Base-by-base conservation (phyloP, 306 rosid genomes). In the Citrullus mucosospermus region DNA sequence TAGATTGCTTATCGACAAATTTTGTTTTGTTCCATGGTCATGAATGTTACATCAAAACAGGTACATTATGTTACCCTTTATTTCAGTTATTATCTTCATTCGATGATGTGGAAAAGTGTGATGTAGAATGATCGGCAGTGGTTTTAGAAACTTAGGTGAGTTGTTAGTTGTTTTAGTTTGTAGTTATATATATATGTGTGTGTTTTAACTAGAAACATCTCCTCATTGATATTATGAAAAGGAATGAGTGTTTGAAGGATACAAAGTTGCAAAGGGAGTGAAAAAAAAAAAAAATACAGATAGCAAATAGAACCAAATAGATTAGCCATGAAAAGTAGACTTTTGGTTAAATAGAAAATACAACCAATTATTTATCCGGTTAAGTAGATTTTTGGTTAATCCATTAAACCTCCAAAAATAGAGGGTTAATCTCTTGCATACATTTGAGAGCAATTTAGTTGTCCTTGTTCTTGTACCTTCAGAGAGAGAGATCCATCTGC, bases 41-140 rank as follows among this genome's bases (percentile, higher is more conserved):
- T 59, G 98, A 92, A 78, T 94, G 94, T 88, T 94, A 92, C 85
- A 90, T 94, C 85, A 86, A 96, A 87, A 87, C 98, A 48, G 98
- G 98, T 94, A 89, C 72, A 85, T 30, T 76, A 5, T 80, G 83
- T 46, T 50, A 32, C 13, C 18, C 51, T 16, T 43, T 51, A 60
- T 13, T 78, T 50, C 50, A 36, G 54, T 72, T 46, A 50, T 44
- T 70, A 20, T 11, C 59, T 14, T 36, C 77, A 32, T 72, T 20
- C 7, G 38, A 30, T 71, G 30, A 20, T 48, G 59, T 15, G 25
- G 38, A 18, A 50, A 71, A 46, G 16, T 62, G 43, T 13, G 68
- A 62, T 32, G 43, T 30, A 32, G 68, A 43, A 62, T 30, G 17
- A 62, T 32, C 5, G 8, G 39, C 68, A 12, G 68, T 32, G 68